Evolutionary conservation across 2,329 filamentous ascomycete species (phyloP).

Genomic region (Aureobasidium lini): DNA sequence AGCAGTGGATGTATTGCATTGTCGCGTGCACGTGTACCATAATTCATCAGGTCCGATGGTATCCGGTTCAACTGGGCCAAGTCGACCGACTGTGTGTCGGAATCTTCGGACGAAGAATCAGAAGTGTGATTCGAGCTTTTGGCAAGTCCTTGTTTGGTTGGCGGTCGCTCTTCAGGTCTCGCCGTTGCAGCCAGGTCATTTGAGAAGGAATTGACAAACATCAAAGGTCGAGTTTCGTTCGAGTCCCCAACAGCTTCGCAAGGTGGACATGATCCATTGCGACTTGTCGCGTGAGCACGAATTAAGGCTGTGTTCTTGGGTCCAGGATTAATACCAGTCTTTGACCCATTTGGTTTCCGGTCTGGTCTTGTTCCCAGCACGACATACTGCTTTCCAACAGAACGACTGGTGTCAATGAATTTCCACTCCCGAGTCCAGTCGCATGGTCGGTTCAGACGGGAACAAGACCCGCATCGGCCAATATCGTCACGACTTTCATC

Average conservation of each 20-base stretch:
- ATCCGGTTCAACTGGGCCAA: not conserved
- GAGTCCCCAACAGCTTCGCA: not conserved
- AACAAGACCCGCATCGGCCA: conserved; percentile 14
- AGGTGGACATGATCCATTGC: not conserved
- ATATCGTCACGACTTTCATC: conserved; percentile 11
- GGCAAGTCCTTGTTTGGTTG: not conserved
- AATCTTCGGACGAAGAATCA: not conserved
- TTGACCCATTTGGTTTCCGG: not conserved
- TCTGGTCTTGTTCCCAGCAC: not conserved
- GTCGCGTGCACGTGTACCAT: not conserved
- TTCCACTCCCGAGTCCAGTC: conserved; percentile 15
- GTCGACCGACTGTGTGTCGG: not conserved
- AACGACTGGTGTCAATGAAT: conserved; percentile 11
- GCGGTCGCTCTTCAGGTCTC: not conserved
- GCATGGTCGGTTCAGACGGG: conserved; percentile 12
- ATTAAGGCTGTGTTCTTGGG: not conserved
- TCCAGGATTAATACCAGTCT: not conserved
- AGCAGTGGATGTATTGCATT: conserved; percentile 8
- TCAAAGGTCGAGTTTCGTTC: not conserved
- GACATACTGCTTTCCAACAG: conserved; percentile 12
- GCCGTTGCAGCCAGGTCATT: not conserved
- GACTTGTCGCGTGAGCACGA: no score
- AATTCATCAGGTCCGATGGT: not conserved
- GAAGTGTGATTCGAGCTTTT: not conserved
- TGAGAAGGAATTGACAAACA: not conserved